Conservation (phyloP, 768 basidiomycete genomes). For the Termitomyces sp. region DNA sequence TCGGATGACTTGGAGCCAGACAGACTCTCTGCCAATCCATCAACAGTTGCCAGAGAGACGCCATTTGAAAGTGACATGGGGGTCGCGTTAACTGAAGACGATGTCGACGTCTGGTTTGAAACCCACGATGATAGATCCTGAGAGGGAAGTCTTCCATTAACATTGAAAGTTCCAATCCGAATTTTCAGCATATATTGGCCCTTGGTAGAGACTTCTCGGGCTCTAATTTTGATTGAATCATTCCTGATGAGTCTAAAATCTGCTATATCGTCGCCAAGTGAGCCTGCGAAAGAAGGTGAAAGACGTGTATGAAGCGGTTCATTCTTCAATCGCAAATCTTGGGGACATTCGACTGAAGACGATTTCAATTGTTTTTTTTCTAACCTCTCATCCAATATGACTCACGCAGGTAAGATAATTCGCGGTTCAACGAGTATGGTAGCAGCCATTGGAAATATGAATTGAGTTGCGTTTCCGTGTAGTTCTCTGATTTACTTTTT, state of each 20-base stretch:
- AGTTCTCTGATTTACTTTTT: slow-evolving; percentile 4
- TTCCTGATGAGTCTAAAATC: slow-evolving; percentile 58
- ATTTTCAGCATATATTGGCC: slow-evolving; percentile 35
- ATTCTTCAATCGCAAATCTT: slow-evolving; percentile 48
- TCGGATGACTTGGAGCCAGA: neutral
- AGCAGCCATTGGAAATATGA: slow-evolving; percentile 40
- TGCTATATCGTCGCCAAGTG: slow-evolving; percentile 49
- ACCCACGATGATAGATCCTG: slow-evolving; percentile 71
- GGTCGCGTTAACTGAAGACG: neutral
- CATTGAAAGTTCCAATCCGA: slow-evolving; percentile 79
- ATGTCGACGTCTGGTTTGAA: slow-evolving; percentile 18
- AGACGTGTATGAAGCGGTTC: slow-evolving; percentile 48
- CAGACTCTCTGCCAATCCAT: too few species aligned
- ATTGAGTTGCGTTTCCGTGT: slow-evolving; percentile 23
- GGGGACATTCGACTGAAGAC: slow-evolving; percentile 35
- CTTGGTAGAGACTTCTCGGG: slow-evolving; percentile 28
- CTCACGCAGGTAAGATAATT: slow-evolving; percentile 6
- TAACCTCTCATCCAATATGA: neutral
- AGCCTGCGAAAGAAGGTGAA: slow-evolving; percentile 56
- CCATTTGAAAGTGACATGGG: slow-evolving; percentile 27
- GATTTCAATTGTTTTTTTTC: neutral
- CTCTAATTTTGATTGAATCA: slow-evolving; percentile 52
- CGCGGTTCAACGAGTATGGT: slow-evolving; percentile 29
- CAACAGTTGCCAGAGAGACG: slow-evolving; percentile 11
- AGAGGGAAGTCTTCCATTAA: slow-evolving; percentile 70